Evolutionary conservation across 2,329 filamentous ascomycete species (phyloP), one percentile per base, ranked within the genome.

Genomic region (Alternaria longipes): DNA sequence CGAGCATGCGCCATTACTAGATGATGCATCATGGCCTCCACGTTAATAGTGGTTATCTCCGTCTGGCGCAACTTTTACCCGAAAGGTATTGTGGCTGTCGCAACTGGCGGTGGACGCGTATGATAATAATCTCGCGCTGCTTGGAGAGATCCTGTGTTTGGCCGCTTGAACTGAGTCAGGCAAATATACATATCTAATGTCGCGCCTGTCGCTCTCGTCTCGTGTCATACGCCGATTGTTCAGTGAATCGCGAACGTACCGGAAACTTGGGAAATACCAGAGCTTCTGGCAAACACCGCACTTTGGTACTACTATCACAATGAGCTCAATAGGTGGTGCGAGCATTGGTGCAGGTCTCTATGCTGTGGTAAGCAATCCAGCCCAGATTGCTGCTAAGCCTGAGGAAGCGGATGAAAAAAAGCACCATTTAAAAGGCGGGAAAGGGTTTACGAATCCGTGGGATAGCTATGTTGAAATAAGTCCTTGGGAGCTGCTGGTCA

Each of bases 371-470:
- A 78, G 78, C 28, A 78, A 77, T 16, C 78, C 82, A 5, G 67
- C 76, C 8, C 74, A 77, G 41, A 68, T 77, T 5, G 76, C 76
- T n/a, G 70, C 76, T n/a, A 70, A 73, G 44, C 84, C 84, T 0
- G 79, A 82, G 54, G 80, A 84, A 42, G 80, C 81, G 8, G 77
- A 78, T 42, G 78, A 79, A 16, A 81, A 83, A 67, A 69, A 70
- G 40, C 85, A 87, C 78, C 85, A 87, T 78, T 71, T 81, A 57
- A 83, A 84, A 69, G 69, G 81, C 64, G 84, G 84, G 12, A 85
- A 83, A 58, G 85, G 85, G 5, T 87, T 86, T 68, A 73, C 73
- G n/a, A 87, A 87, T 73, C 85, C 85, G 0, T 87, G 85, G 85
- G 79, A 83, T 6, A 85, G 83, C n/a, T 87, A 81, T 67, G 65